Conservation (phyloP, 164 flowering plant genomes). For the Aristolochia californica region DNA sequence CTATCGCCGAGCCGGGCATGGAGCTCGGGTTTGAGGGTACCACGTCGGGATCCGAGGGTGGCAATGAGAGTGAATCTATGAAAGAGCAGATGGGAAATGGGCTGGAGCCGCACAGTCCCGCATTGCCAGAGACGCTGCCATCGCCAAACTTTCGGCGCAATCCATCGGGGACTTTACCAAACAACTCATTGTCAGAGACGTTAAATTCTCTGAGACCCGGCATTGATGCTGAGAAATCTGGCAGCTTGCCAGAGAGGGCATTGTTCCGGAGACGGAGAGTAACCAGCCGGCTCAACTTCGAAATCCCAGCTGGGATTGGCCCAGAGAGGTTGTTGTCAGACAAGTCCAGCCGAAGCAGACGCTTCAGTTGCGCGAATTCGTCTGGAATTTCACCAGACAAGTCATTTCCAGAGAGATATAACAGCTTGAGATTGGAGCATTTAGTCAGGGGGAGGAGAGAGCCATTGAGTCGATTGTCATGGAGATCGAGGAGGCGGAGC, state of each 20-base stretch:
- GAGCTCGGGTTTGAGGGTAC: conserved; percentile 80
- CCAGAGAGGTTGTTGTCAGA: conserved; percentile 82
- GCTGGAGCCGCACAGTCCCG: conserved; percentile 53
- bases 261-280: conserved; percentile 72
- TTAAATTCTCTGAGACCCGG: conserved; percentile 38
- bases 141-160: conserved; percentile 34
- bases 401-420: conserved; percentile 74
- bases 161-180: conserved; percentile 43
- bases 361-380: conserved; percentile 32
- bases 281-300: conserved; percentile 34
- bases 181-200: conserved; percentile 64
- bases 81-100: conserved; percentile 52
- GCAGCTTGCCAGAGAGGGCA: conserved; percentile 55
- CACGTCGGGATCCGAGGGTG: conserved; percentile 15
- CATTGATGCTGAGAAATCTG: conserved; percentile 25
- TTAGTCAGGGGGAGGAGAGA: conserved; percentile 39
- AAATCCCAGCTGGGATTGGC: conserved; percentile 30
- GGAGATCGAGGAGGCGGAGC: conserved; percentile 78
- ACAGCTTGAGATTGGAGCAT: conserved; percentile 55
- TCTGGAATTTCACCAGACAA: conserved; percentile 69
- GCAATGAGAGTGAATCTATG: conserved; percentile 17
- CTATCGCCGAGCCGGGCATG: conserved; percentile 27
- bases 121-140: conserved; percentile 57
- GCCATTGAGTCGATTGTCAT: conserved; percentile 73
- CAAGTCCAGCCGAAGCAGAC: conserved; percentile 57